Percentiles rank a stretch among this genome's conserved stretches.
Evolutionary conservation across 768 basidiomycete species (phyloP).

Genomic region (Leucocoprinus birnbaumii): DNA sequence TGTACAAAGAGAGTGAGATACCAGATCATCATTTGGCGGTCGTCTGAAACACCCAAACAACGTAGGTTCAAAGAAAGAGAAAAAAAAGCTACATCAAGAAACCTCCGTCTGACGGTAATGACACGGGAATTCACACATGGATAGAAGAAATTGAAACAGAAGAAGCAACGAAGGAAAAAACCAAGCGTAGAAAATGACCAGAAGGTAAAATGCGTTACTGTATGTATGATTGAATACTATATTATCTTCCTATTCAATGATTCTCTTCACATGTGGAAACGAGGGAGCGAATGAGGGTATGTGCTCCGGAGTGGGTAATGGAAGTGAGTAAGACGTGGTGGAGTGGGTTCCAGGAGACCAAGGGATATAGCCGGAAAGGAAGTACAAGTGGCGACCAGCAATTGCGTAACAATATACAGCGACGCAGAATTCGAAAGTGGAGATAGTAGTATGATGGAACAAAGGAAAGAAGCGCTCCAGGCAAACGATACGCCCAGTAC

Average conservation of each 20-base stretch:
- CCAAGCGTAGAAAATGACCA: too few relatives aligned
- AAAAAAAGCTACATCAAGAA: neutral
- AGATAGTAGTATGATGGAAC: too few relatives aligned
- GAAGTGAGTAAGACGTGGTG: neutral
- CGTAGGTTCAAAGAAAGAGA: neutral
- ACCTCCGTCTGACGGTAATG: too few relatives aligned
- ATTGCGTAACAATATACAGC: neutral
- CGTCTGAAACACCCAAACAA: neutral
- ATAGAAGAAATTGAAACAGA: neutral
- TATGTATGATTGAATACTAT: slow-evolving; percentile 3
- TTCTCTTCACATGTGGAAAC: neutral
- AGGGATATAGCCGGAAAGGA: neutral
- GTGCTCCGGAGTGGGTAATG: neutral
- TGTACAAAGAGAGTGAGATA: neutral
- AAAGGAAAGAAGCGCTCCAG: neutral
- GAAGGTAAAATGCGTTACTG: too few relatives aligned
- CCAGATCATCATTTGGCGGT: slow-evolving; percentile 4
- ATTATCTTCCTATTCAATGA: neutral
- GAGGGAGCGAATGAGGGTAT: neutral
- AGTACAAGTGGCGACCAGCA: slow-evolving; percentile 1
- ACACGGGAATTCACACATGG: neutral
- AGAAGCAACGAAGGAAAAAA: neutral
- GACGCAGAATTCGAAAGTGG: neutral
- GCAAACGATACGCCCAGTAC: neutral
- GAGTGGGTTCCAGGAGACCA: neutral